Evolutionary conservation across 2,329 filamentous ascomycete genomes (phyloP).

Genomic region (Dendryphion nanum): DNA sequence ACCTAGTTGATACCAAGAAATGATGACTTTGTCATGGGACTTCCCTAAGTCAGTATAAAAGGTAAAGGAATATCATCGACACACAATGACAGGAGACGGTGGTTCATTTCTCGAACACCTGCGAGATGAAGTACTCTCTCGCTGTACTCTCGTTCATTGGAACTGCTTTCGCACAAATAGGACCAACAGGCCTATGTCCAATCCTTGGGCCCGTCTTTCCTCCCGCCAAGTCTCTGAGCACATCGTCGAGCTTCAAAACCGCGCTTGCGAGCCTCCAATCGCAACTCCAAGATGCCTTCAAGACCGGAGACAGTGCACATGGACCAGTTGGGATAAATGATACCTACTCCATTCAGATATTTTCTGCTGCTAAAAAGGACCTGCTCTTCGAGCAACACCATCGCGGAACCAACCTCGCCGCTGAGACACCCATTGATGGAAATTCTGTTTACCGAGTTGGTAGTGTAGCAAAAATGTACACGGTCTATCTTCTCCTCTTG

Average conservation of each 20-base stretch:
- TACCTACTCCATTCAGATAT: neutral
- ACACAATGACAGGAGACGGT: no score
- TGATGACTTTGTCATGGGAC: no score
- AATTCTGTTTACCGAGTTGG: conserved; percentile 45
- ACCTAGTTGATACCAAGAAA: no score
- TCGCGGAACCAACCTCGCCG: neutral
- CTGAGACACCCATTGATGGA: conserved; percentile 14
- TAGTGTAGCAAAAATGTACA: conserved; percentile 47
- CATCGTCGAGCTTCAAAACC: neutral
- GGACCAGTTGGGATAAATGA: neutral
- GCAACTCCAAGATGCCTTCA: neutral
- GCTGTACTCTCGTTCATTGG: no score
- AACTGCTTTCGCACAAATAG: no score
- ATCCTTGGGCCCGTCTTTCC: neutral
- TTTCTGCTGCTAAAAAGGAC: neutral
- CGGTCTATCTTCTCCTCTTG: conserved; percentile 42
- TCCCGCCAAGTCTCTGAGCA: neutral
- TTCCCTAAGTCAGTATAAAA: no score
- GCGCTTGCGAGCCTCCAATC: neutral
- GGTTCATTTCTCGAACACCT: no score
- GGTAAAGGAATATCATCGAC: no score
- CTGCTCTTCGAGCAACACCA: neutral
- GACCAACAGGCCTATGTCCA: no score
- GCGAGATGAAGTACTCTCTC: no score
- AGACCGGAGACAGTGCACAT: neutral